phyloP scores from a whole-genome alignment of 371 early-diverging fungal species.

The Syncephalis fuscata region DNA sequence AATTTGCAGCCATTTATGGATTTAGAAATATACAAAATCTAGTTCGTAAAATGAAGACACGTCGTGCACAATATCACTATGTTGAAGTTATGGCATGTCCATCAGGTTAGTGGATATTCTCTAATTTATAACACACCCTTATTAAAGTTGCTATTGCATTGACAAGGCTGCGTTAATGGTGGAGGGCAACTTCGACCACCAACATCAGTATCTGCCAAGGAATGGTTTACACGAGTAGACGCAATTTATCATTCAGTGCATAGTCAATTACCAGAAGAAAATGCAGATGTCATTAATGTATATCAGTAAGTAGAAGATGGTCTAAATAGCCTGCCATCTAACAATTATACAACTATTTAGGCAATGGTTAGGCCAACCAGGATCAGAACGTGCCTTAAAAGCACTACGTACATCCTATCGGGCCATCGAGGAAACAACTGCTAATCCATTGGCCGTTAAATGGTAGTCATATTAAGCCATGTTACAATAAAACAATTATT shows the following conservation, averaged over 20 bases:
- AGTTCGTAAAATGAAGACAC: slow-evolving; percentile 66
- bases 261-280: slow-evolving; percentile 30
- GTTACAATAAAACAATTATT: too few species aligned
- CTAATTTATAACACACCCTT: not conserved
- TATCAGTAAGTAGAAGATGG: slow-evolving; percentile 26
- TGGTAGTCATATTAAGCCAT: slow-evolving; percentile 24
- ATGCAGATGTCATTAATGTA: slow-evolving; percentile 23
- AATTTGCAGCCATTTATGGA: slow-evolving; percentile 81
- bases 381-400: slow-evolving; percentile 21
- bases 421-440: slow-evolving; percentile 42
- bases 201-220: slow-evolving; percentile 11
- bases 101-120: slow-evolving; percentile 24
- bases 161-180: slow-evolving; percentile 65
- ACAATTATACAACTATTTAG: slow-evolving; percentile 8
- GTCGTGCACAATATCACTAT: slow-evolving; percentile 58
- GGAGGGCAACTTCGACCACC: slow-evolving; percentile 60
- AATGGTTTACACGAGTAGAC: slow-evolving; percentile 38
- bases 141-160: not conserved
- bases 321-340: not conserved
- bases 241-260: slow-evolving; percentile 27
- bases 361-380: slow-evolving; percentile 24
- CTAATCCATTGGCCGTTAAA: slow-evolving; percentile 48
- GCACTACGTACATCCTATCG: slow-evolving; percentile 62
- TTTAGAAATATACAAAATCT: slow-evolving; percentile 94
- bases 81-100: slow-evolving; percentile 98